Percentiles rank a stretch among this genome's conserved stretches.
Evolutionary conservation across 2,329 filamentous ascomycete genomes (phyloP).

Genomic region (Madurella fahalii): DNA sequence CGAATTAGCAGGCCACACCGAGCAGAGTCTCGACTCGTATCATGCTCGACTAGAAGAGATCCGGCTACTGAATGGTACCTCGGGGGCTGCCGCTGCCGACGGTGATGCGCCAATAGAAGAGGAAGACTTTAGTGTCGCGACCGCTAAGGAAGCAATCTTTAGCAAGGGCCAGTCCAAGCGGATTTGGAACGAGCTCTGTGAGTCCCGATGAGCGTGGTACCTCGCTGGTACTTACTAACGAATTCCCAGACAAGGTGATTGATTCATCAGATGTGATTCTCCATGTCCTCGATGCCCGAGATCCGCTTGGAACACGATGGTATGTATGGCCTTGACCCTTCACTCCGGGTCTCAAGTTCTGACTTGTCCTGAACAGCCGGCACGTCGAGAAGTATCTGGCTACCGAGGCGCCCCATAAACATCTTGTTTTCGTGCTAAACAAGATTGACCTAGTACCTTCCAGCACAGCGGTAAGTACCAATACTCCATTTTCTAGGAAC

Average conservation of each 20-base stretch:
- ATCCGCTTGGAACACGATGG: conserved; percentile 81
- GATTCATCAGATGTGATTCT: conserved; percentile 94
- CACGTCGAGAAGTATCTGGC: conserved; percentile 90
- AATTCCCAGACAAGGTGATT: conserved; percentile 70
- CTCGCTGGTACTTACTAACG: conserved; percentile 9
- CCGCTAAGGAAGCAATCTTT: conserved; percentile 82
- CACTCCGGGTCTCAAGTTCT: background rate
- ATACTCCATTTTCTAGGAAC: background rate
- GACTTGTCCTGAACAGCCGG: conserved; percentile 42
- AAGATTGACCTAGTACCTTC: conserved; percentile 93
- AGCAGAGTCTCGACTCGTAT: conserved; percentile 77
- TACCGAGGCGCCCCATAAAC: conserved; percentile 93
- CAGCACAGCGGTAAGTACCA: conserved; percentile 83
- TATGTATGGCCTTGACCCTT: background rate
- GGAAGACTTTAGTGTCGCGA: conserved; percentile 47
- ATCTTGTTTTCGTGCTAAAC: conserved; percentile 84
- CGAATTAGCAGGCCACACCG: conserved; percentile 76
- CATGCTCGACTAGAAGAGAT: conserved; percentile 76
- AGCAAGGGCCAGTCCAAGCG: conserved; percentile 91
- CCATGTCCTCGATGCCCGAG: conserved; percentile 87
- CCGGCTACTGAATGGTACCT: conserved; percentile 68
- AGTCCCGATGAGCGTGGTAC: conserved; percentile 13
- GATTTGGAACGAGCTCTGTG: conserved; percentile 88
- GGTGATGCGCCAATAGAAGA: conserved; percentile 44
- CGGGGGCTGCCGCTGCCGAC: conserved; percentile 44